Conservation (phyloP, 352 stramenopile genomes). For the Phytophthora sp. region DNA sequence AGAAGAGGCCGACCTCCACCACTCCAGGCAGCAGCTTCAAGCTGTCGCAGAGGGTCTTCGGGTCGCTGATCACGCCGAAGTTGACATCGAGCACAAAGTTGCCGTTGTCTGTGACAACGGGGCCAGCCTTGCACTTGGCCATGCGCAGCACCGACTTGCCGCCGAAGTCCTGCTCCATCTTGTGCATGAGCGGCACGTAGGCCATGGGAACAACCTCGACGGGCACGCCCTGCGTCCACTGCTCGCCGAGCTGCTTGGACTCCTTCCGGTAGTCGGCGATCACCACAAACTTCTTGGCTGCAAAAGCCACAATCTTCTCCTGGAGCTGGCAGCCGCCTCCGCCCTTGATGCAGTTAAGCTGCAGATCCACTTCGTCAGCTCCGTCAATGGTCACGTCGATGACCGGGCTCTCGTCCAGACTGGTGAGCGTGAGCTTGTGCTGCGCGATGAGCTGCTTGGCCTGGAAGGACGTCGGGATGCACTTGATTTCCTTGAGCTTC, state of each 20-base stretch:
- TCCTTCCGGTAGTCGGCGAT: conserved; percentile 96
- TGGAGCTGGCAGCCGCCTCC: conserved; percentile 95
- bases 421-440: conserved; percentile 79
- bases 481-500: conserved; percentile 92
- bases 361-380: conserved; percentile 97
- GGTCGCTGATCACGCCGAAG: conserved; percentile 80
- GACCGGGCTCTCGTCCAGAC: conserved; percentile 80
- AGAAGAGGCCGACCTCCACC: conserved; percentile 90
- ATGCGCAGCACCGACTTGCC: conserved; percentile 77
- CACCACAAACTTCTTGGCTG: conserved; percentile 98
- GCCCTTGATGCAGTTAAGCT: conserved; percentile 98
- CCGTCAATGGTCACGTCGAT: conserved; percentile 99
- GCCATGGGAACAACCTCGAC: conserved; percentile 98
- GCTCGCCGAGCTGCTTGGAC: conserved; percentile 81
- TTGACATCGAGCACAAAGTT: conserved; percentile 92
- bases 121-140: conserved; percentile 93
- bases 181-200: conserved; percentile 94
- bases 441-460: conserved; percentile 94
- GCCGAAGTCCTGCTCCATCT: conserved; percentile 57
- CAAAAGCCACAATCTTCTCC: conserved; percentile 94
- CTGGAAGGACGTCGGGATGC: conserved; percentile 98
- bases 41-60: conserved; percentile 63
- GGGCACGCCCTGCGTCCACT: conserved; percentile 92
- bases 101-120: conserved; percentile 97
- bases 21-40: conserved; percentile 88